Base-by-base conservation (phyloP, 129 eudicot species). In the Flaveria linearis region DNA sequence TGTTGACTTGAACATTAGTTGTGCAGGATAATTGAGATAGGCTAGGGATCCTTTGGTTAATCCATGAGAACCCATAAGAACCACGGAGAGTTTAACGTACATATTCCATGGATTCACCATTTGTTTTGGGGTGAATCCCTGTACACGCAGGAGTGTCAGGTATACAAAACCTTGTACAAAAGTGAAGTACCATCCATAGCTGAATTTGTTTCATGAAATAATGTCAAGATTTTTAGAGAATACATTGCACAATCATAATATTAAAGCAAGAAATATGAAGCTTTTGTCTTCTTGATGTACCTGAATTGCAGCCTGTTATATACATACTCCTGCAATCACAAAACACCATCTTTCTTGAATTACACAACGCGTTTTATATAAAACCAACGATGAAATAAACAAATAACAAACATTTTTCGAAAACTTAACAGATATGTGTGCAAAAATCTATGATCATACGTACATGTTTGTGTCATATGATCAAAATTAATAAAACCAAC, bases 71-170 rank as follows among this genome's bases (percentile, higher is more conserved):
- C 96, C 99, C 97, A 94, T 94, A 39, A 94, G 97, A 60, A 94
- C 99, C 33, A 84, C 97, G 23, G 99, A 94, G 65, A 94, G 92
- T 81, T 89, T 89, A 66, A 89, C 90, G 69, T 94, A 94, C 58
- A 91, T 94, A 25, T 83, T 89, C 97, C 97, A 94, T 43, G 99
- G 97, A 60, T 94, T 94, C 90, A 94, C 97, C 96, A 91, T 94
- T 83, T 91, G 89, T 85, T 89, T 83, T 9, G 96, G 67, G 78
- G 96, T 87, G 88, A 94, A 94, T 52, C 99, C 97, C 47, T 94
- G 97, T 70, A 86, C 73, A 71, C 74, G 74, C 49, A 94, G 73
- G 17, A 94, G 85, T 11, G 73, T 87, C 81, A 94, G 77, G 84
- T 94, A 94, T 51, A 94, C 97, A 76, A 86, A 91, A 62, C 97